phyloP scores from a whole-genome alignment of 2,329 filamentous ascomycete genomes.

The Sporothrix variecibatus region DNA sequence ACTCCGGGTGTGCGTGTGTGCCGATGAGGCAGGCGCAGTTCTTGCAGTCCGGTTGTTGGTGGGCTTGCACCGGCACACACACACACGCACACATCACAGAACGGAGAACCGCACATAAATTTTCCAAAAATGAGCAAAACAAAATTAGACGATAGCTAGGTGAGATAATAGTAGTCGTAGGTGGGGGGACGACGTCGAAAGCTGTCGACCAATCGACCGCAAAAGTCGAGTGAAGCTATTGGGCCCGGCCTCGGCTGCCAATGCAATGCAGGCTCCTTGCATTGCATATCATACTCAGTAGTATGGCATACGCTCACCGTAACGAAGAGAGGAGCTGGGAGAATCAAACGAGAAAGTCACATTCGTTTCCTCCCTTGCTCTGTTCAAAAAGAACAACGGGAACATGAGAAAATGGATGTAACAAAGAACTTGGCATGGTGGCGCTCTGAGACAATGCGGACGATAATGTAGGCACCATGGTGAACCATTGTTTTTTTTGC shows the following conservation, averaged over 20 bases:
- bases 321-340: neutral
- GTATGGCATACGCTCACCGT: constrained; percentile 1
- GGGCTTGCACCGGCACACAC: neutral
- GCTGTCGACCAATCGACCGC: constrained; percentile 10
- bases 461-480: neutral
- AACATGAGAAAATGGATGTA: neutral
- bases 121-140: neutral
- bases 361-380: neutral
- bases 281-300: neutral
- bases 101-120: neutral
- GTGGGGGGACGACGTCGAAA: neutral
- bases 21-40: constrained; percentile 1
- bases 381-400: neutral
- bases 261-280: constrained; percentile 12
- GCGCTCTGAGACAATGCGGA: neutral
- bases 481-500: neutral
- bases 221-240: constrained; percentile 5
- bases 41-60: constrained; percentile 1
- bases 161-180: neutral
- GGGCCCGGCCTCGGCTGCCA: neutral
- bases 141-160: neutral
- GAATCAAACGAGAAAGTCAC: neutral
- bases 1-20: neutral
- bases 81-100: neutral
- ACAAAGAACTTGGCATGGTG: neutral